A percentile compares a stretch with the other conserved stretches of the same genome.
phyloP scores from a whole-genome alignment of 345 rosid species.

The Firmiana major region DNA sequence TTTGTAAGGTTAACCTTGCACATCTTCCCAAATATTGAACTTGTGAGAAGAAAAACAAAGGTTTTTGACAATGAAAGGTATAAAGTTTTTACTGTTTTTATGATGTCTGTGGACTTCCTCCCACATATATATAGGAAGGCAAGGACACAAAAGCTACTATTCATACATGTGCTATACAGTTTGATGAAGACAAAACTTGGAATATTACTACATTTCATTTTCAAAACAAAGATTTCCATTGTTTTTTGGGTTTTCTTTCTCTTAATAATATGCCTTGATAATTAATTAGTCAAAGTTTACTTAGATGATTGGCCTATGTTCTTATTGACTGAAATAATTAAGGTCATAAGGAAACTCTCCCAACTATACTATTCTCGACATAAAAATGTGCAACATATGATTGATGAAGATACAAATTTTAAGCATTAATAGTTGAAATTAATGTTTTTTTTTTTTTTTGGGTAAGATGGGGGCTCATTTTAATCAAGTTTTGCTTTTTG shows the following conservation, averaged over 20 bases:
- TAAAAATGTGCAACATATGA: too few relatives aligned
- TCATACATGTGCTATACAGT: conserved; percentile 32
- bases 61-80: neutral
- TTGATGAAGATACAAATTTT: too few relatives aligned
- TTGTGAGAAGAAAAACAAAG: neutral
- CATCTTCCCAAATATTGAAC: conserved; percentile 28
- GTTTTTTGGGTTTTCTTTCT: neutral
- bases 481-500: too few relatives aligned
- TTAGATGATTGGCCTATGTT: too few relatives aligned
- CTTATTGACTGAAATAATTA: too few relatives aligned
- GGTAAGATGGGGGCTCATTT: too few relatives aligned
- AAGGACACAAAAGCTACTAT: conserved; percentile 17
- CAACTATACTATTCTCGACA: too few relatives aligned
- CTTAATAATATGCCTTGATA: too few relatives aligned
- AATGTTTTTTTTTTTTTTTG: too few relatives aligned
- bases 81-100: neutral
- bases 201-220: conserved; percentile 28
- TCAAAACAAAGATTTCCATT: neutral
- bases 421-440: too few relatives aligned
- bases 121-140: conserved; percentile 36
- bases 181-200: conserved; percentile 24
- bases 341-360: too few relatives aligned
- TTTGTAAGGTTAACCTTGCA: neutral
- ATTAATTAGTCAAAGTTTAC: too few relatives aligned
- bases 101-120: neutral